Evolutionary conservation across 371 early-diverging fungal genomes (phyloP).

Genomic region (Mortierella sp.): DNA sequence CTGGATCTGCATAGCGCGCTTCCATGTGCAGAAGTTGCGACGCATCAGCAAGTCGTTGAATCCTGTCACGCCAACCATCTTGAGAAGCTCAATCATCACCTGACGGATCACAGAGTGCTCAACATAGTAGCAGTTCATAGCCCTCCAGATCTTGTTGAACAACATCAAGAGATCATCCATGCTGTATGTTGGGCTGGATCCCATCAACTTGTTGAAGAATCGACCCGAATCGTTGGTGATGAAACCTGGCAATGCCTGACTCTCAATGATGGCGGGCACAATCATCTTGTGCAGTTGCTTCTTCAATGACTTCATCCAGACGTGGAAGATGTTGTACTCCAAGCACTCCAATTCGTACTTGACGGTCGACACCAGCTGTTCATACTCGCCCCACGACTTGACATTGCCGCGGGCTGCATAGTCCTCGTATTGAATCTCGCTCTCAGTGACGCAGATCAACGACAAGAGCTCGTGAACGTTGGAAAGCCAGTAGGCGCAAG

Average conservation of each 20-base stretch:
- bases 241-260: conserved; percentile 91
- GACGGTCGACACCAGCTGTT: conserved; percentile 71
- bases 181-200: conserved; percentile 78
- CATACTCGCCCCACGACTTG: conserved; percentile 51
- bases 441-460: conserved; percentile 53
- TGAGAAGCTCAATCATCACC: conserved; percentile 89
- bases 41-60: conserved; percentile 97
- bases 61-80: conserved; percentile 89
- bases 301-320: conserved; percentile 95
- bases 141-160: conserved; percentile 89
- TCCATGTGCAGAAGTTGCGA: conserved; percentile 89
- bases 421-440: conserved; percentile 46
- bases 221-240: conserved; percentile 89
- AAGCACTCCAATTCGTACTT: conserved; percentile 75
- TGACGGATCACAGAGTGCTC: conserved; percentile 83
- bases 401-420: conserved; percentile 24
- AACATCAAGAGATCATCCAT: conserved; percentile 95
- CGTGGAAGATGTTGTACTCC: conserved; percentile 75
- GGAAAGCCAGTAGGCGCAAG: conserved; percentile 88
- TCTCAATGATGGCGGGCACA: conserved; percentile 93
- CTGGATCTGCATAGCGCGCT: conserved; percentile 96
- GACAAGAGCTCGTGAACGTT: conserved; percentile 94
- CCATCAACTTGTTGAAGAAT: conserved; percentile 84
- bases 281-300: conserved; percentile 93
- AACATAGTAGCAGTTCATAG: conserved; percentile 95